Percentiles rank a stretch among this genome's conserved stretches.
Evolutionary conservation across 495 filamentous ascomycete genomes (phyloP).

Genomic region (Extremus antarcticus): DNA sequence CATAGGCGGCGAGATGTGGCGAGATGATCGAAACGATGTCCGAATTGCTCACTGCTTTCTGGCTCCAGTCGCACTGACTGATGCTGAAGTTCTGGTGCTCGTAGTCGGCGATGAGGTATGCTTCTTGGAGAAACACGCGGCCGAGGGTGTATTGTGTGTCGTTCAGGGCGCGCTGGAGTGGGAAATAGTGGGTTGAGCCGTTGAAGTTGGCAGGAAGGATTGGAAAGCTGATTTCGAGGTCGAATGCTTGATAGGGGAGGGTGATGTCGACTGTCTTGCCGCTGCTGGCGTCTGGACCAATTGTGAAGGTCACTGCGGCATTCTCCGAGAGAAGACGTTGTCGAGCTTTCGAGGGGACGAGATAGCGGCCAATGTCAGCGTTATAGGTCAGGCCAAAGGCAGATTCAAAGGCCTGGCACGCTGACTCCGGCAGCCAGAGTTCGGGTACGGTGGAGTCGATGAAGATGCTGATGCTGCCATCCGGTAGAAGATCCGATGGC

Average conservation of each 20-base stretch:
- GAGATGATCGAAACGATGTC: background rate
- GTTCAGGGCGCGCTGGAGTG: conserved; percentile 25
- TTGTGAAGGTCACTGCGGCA: conserved; percentile 43
- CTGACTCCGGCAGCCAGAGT: conserved; percentile 51
- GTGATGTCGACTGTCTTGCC: conserved; percentile 44
- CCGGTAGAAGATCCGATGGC: conserved; percentile 17
- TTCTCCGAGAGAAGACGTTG: conserved; percentile 18
- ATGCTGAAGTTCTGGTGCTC: conserved; percentile 23
- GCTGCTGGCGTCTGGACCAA: conserved; percentile 35
- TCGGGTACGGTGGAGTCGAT: conserved; percentile 60
- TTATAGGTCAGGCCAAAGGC: conserved; percentile 50
- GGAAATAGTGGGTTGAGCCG: conserved; percentile 24
- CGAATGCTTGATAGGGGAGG: conserved; percentile 53
- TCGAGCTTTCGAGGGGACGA: conserved; percentile 25
- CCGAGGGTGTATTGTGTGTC: conserved; percentile 29
- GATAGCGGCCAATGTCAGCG: conserved; percentile 38
- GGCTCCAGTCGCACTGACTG: background rate
- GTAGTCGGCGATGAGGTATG: conserved; percentile 27
- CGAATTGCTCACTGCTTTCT: background rate
- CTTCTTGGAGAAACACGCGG: conserved; percentile 29
- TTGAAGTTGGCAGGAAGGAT: conserved; percentile 25
- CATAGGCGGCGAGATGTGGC: background rate
- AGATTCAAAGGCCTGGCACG: conserved; percentile 53
- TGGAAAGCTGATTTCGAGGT: conserved; percentile 47
- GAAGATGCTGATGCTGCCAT: conserved; percentile 31